Evolutionary conservation across 2,329 filamentous ascomycete species (phyloP).

Genomic region (Hypoxylon sp.): DNA sequence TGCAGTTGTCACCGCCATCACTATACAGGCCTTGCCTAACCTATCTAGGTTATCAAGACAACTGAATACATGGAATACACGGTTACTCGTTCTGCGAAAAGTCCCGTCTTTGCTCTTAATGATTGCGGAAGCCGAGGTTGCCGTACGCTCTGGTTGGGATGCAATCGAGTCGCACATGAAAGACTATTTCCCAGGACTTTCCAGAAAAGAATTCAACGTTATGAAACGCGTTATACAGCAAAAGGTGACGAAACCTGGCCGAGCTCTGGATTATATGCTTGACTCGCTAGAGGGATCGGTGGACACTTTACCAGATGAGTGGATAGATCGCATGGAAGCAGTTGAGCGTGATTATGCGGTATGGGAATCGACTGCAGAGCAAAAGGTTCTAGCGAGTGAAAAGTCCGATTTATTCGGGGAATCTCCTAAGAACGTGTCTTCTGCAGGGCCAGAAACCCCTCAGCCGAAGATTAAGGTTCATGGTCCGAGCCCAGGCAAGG

Average conservation of each 20-base stretch:
- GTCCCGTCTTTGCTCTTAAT: constrained; percentile 78
- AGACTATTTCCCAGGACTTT: constrained; percentile 52
- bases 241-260: constrained; percentile 79
- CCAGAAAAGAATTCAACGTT: constrained; percentile 66
- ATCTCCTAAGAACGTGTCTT: constrained; percentile 10
- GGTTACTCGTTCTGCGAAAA: constrained; percentile 80
- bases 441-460: constrained; percentile 43
- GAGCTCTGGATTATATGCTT: constrained; percentile 85
- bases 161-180: constrained; percentile 62
- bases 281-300: constrained; percentile 86
- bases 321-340: constrained; percentile 88
- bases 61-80: constrained; percentile 83
- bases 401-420: constrained; percentile 54
- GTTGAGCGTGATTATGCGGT: constrained; percentile 83
- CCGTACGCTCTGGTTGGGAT: constrained; percentile 77
- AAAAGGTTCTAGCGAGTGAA: constrained; percentile 78
- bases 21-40: constrained; percentile 88
- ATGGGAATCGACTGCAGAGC: constrained; percentile 86
- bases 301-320: constrained; percentile 86
- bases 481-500: constrained; percentile 48
- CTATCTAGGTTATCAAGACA: constrained; percentile 80
- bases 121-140: constrained; percentile 75
- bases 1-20: constrained; percentile 89
- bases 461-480: constrained; percentile 51
- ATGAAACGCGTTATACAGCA: constrained; percentile 75